Evolutionary conservation across 148 eudicot species (phyloP), one percentile per base, ranked within the genome.

Genomic region (Limonium bicolor): DNA sequence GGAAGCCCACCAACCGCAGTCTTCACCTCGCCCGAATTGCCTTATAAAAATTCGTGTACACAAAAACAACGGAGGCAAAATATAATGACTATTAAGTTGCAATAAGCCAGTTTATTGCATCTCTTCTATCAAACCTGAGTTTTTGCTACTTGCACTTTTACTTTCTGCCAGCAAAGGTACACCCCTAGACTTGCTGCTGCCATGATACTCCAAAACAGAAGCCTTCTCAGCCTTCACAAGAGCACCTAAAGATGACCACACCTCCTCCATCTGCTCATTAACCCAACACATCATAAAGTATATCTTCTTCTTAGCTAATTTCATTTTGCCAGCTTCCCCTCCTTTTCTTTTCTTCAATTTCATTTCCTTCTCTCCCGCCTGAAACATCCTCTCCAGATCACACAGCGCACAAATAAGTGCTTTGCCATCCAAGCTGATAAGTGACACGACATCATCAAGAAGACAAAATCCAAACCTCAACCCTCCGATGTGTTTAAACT

Each of bases 251-350:
- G 86, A 62, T 60, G 68, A 61, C 90, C 94, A 87, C 6, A 65
- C 73, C 39, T 84, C 79, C 20, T 17, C 59, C 27, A 63, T 65
- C 69, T 90, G 97, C 68, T 80, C 95, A 33, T 75, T 68, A 23
- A 61, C 93, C 97, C 97, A 90, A 53, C 87, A 90, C 84, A 70
- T 74, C 0, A 90, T 60, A 44, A 80, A 90, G 47, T 75, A 73
- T 20, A 75, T 54, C 64, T 90, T 90, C 62, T 82, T 57, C 54
- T 62, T 80, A 4, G 68, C 80, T 22, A 63, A 53, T 63, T 90
- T 90, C 20, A 90, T 68, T 65, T 71, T 84, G 22, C 61, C 57
- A 61, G 50, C 80, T 9, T 66, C 21, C 27, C 75, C 92, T 6
- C 17, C 40, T n/a, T 43, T 30, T 11, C 32, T 7, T 34, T 80